Base-by-base conservation (phyloP, 2,329 filamentous ascomycete species). In the Phaeosphaeriaceae sp. region DNA sequence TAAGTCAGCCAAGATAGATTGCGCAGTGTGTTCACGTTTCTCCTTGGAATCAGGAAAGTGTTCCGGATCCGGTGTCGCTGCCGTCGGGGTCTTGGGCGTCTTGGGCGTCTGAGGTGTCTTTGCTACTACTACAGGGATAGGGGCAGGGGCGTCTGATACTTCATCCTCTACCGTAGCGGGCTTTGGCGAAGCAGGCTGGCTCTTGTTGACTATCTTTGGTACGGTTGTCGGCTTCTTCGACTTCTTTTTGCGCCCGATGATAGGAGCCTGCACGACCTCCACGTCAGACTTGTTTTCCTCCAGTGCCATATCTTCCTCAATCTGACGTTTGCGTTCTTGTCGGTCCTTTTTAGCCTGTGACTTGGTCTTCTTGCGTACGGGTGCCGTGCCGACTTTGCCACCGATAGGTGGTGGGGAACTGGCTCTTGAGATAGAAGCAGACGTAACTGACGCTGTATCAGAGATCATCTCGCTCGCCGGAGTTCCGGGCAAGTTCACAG, bases 201-300 rank as follows among this genome's bases (percentile, higher is more conserved):
- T 73, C 44, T 71, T 73, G 11, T 63, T 40, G 15, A n/a, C 63
- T 24, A 66, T 58, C 47, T 75, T 76, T 1, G 68, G 53, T 21
- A 45, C 74, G 47, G 44, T 76, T 57, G 68, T 73, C 62, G 74
- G 68, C 78, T 92, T 94, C 82, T 91, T 93, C 74, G 91, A 87
- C 79, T 94, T 95, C 82, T 92, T 94, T 82, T 93, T 93, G 52
- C 91, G 86, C 33, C 90, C 90, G 49, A 92, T 75, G 42, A 96
- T 90, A 0, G 92, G 91, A 7, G 88, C 91, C 64, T 85, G 81
- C 10, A 82, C 80, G n/a, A 78, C 74, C 62, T 87, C 86, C 61
- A 70, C 60, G 53, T 87, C 84, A 9, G 76, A 70, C 60, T 86
- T 85, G 9, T 63, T 63, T 3, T 77, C 76, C 22, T 78, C 76